These are phyloP conservation scores for Scytalidium lignicola DNA, from an alignment of 2,329 filamentous ascomycete species.

Conservation along the genomic window DNA sequence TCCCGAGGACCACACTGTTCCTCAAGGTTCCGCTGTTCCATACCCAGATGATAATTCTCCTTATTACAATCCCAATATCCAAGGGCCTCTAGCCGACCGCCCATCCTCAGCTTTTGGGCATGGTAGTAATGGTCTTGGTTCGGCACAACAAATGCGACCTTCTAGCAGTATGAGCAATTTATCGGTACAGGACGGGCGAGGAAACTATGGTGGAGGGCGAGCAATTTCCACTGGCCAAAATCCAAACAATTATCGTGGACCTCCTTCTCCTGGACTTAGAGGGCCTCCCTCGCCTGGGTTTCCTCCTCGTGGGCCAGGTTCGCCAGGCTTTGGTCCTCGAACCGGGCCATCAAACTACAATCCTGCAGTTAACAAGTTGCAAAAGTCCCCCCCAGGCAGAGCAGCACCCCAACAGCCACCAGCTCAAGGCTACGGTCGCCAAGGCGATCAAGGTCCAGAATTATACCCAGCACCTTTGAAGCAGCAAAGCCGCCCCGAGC, in stretches of 20 bases:
- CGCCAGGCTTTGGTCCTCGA: background rate
- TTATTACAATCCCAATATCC: conserved; percentile 42
- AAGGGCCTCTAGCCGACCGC: conserved; percentile 38
- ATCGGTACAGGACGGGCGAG: conserved; percentile 34
- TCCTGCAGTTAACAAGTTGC: conserved; percentile 9
- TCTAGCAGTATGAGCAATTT: conserved; percentile 44
- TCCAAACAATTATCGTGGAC: conserved; percentile 35
- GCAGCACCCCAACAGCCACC: background rate
- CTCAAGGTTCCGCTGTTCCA: conserved; percentile 31
- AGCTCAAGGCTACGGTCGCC: background rate
- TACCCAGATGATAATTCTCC: conserved; percentile 25
- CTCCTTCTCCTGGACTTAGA: conserved; percentile 33
- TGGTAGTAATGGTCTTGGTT: conserved; percentile 11
- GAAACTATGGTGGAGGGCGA: conserved; percentile 11
- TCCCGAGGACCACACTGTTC: conserved; percentile 57
- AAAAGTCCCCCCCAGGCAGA: conserved; percentile 11
- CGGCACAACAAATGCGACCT: conserved; percentile 28
- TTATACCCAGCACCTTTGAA: background rate
- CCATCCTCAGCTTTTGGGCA: conserved; percentile 41
- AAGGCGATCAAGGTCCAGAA: background rate
- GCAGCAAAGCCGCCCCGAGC: background rate
- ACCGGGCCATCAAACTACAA: conserved; percentile 12
- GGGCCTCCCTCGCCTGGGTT: conserved; percentile 33
- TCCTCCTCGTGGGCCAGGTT: background rate
- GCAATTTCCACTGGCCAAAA: conserved; percentile 38